Percentiles rank a stretch among this genome's conserved stretches.
Evolutionary conservation across 495 filamentous ascomycete genomes (phyloP).

Genomic region (Aspergillus coremiiformis): DNA sequence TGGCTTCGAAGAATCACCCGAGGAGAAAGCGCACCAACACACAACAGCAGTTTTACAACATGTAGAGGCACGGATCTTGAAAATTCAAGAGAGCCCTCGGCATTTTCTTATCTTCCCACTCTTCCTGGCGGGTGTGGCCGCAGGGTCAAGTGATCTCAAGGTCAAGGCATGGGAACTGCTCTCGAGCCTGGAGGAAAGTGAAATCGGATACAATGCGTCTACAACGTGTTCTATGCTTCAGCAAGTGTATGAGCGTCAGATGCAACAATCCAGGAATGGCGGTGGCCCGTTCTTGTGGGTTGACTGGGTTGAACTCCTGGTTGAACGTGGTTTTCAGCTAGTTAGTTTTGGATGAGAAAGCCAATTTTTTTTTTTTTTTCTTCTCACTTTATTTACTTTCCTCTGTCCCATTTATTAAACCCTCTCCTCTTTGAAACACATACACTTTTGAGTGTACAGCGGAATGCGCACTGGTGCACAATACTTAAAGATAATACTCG

Average conservation of each 20-base stretch:
- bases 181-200: slow-evolving; percentile 41
- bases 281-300: slow-evolving; percentile 33
- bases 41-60: slow-evolving; percentile 39
- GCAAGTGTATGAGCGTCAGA: slow-evolving; percentile 44
- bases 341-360: slow-evolving; percentile 39
- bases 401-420: too few relatives aligned
- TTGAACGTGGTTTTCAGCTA: slow-evolving; percentile 32
- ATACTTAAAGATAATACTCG: not conserved
- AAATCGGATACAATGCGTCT: slow-evolving; percentile 43
- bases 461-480: too few relatives aligned
- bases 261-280: slow-evolving; percentile 23
- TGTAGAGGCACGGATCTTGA: slow-evolving; percentile 26
- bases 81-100: slow-evolving; percentile 27
- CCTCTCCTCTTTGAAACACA: too few relatives aligned
- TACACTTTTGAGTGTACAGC: too few relatives aligned
- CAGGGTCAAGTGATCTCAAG: slow-evolving; percentile 36
- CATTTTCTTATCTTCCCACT: slow-evolving; percentile 49
- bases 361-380: not conserved
- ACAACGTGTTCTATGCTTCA: slow-evolving; percentile 44
- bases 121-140: slow-evolving; percentile 48
- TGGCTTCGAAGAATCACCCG: slow-evolving; percentile 22
- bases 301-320: slow-evolving; percentile 42
- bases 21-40: slow-evolving; percentile 38
- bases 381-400: not conserved
- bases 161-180: slow-evolving; percentile 45